These are phyloP conservation scores for Omphalotus guepiniiformis DNA, from an alignment of 768 basidiomycete genomes.

Conservation along the genomic window DNA sequence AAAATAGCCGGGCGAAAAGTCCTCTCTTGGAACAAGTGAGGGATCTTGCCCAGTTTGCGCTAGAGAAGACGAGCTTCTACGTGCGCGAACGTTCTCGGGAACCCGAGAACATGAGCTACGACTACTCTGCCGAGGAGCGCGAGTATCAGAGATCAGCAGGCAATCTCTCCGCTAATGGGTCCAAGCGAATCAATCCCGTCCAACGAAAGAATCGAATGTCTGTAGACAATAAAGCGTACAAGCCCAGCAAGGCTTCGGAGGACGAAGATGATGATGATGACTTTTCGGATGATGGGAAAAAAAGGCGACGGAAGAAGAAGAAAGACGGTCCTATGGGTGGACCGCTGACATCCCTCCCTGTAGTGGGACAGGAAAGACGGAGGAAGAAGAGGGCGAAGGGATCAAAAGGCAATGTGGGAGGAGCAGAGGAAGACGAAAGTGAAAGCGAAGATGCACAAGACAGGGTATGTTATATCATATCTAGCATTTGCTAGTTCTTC, in stretches of 20 bases:
- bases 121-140: slow-evolving; percentile 74
- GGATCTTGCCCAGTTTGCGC: slow-evolving; percentile 49
- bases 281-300: slow-evolving; percentile 39
- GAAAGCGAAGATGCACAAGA: slow-evolving; percentile 40
- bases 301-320: slow-evolving; percentile 49
- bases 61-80: slow-evolving; percentile 58
- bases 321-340: slow-evolving; percentile 51
- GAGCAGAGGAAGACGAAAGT: slow-evolving; percentile 46
- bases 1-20: slow-evolving; percentile 56
- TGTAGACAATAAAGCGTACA: slow-evolving; percentile 78
- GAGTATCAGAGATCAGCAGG: slow-evolving; percentile 43
- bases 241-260: slow-evolving; percentile 58
- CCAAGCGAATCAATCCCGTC: slow-evolving; percentile 20
- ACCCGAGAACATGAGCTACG: slow-evolving; percentile 60
- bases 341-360: slow-evolving; percentile 61
- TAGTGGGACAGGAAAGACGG: slow-evolving; percentile 60
- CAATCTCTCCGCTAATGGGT: slow-evolving; percentile 25
- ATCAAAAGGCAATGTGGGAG: slow-evolving; percentile 39
- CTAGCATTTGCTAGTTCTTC: slow-evolving; percentile 4
- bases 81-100: slow-evolving; percentile 60
- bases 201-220: slow-evolving; percentile 58
- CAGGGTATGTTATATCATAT: slow-evolving; percentile 22
- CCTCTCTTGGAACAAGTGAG: slow-evolving; percentile 47
- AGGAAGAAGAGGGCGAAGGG: slow-evolving; percentile 49
- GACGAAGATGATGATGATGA: slow-evolving; percentile 56